Evolutionary conservation across 345 rosid species (phyloP).

Genomic region (Rhodomyrtus tomentosa): DNA sequence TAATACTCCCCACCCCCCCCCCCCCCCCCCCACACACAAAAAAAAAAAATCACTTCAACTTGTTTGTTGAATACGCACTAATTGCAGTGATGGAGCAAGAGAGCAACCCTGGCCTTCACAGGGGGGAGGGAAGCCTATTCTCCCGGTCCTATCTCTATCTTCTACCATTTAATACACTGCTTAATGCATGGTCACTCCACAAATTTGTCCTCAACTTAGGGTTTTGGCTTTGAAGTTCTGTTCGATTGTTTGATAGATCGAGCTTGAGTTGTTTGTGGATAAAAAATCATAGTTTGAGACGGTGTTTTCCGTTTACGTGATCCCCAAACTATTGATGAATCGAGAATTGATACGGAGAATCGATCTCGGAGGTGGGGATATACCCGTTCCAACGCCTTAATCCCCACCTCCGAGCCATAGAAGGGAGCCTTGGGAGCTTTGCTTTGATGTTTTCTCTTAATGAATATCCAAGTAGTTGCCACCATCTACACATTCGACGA

Average conservation of each 20-base stretch:
- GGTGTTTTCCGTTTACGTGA: neutral
- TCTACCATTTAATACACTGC: too few species aligned
- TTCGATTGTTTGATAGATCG: neutral
- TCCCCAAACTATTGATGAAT: neutral
- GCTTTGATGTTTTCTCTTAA: neutral
- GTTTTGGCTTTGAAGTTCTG: too few species aligned
- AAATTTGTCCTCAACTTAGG: too few species aligned
- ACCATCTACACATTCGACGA: neutral
- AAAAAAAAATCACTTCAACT: too few species aligned
- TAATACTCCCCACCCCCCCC: neutral
- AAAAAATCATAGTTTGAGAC: neutral
- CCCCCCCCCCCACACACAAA: too few species aligned
- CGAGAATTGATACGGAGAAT: neutral
- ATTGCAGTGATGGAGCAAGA: too few species aligned
- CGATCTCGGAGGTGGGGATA: neutral
- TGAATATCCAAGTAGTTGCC: neutral
- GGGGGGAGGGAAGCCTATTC: too few species aligned
- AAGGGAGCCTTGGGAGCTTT: neutral
- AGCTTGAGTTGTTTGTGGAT: neutral
- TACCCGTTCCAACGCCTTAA: neutral
- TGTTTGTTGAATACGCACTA: too few species aligned
- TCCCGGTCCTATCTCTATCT: too few species aligned
- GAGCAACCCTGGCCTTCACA: too few species aligned
- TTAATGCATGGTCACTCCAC: too few species aligned
- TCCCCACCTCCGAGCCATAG: too few species aligned